Base-by-base conservation (phyloP, 345 rosid species). In the Gossypium turneri region DNA sequence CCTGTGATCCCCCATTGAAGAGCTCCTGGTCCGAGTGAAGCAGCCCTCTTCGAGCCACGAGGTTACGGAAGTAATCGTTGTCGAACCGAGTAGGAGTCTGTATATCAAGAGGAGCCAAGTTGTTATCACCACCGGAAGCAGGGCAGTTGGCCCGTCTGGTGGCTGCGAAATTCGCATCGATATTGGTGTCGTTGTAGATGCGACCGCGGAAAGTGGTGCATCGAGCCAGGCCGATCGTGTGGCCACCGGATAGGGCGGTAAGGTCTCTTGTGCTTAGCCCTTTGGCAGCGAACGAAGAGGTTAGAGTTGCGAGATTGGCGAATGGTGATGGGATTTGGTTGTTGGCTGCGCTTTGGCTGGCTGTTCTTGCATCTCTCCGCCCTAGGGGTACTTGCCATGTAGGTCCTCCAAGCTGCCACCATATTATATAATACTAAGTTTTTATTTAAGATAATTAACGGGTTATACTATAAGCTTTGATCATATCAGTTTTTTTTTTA, bases 11-110 rank as follows among this genome's bases (percentile, higher is more conserved):
- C 0, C 70, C 70, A 5, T 82, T 84, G 55, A 83, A 85, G 6
- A 87, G 79, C 61, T 78, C 81, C 73, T 85, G 86, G 73, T 87
- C 87, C 0, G 88, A 81, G 55, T 82, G 90, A 43, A 87, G 86
- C 16, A 87, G 79, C 16, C 87, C 90, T 2, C 82, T 82, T 47
- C 5, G 76, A 5, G 15, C 70, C 48, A 83, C 76, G 0, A 87
- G 80, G 67, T 72, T 61, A 41, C 4, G 25, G 73, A 68, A 87
- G 50, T 87, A 85, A 7, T 13, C 16, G 38, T 79, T 85, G 52
- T 82, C 86, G 57, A 85, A 85, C 59, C 22, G 45, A 19, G 15
- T 64, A 0, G 86, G 85, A 11, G 82, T 79, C 25, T 7, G 59
- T n/a, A 15, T 15, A 59, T 87, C 87, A 0, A 87, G 74, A 1